phyloP scores from a whole-genome alignment of 257 asterid genomes.

The Eucommia ulmoides region DNA sequence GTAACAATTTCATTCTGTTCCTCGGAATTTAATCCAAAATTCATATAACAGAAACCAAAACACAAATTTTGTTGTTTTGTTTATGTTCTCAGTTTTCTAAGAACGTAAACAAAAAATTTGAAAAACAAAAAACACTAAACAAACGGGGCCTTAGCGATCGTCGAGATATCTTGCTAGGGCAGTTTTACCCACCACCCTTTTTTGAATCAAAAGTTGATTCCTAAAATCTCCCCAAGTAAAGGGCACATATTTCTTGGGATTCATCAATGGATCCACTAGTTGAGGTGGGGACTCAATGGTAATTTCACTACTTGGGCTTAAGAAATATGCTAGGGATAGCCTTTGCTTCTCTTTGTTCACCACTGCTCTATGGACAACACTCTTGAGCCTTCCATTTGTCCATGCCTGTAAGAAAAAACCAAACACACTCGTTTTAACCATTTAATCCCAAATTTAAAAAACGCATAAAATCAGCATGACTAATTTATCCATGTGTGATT shows the following conservation, averaged over 20 bases:
- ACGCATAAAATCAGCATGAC: no score
- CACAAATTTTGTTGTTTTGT: no score
- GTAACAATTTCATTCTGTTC: no score
- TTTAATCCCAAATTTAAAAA: background rate
- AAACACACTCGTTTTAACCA: no score
- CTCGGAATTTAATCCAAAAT: no score
- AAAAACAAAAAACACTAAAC: no score
- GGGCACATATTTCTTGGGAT: conserved; percentile 14
- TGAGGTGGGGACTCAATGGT: conserved; percentile 13
- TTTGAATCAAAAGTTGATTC: conserved; percentile 12
- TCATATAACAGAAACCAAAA: no score
- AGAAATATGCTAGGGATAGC: conserved; percentile 18
- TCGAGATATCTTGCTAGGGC: conserved; percentile 17
- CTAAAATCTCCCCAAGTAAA: conserved; percentile 19
- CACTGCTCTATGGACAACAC: conserved; percentile 20
- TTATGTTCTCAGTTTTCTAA: no score
- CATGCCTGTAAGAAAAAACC: conserved; percentile 17
- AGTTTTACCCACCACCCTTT: conserved; percentile 17
- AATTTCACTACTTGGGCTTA: conserved; percentile 12
- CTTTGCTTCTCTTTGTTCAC: conserved; percentile 13
- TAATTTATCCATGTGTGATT: no score
- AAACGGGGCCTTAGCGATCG: no score
- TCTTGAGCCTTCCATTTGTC: conserved; percentile 19
- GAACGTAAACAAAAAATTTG: no score
- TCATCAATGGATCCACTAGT: conserved; percentile 12